Conservation (phyloP, 768 basidiomycete species). For the Suillus discolor region DNA sequence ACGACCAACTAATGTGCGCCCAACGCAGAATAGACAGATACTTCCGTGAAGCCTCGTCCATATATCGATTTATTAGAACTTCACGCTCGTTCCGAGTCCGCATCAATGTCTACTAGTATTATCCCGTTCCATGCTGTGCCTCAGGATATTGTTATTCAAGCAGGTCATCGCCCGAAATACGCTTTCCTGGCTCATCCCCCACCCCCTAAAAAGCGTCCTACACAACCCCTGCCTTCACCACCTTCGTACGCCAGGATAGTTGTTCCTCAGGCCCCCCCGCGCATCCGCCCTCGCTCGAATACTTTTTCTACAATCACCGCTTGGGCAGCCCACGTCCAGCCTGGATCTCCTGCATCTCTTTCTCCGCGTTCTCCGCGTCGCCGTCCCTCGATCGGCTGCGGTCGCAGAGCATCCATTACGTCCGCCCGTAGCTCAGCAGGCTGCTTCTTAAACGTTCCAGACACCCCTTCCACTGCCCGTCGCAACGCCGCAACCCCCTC, state of each 20-base stretch:
- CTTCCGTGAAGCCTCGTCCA: neutral
- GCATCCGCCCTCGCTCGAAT: slow-evolving; percentile 39
- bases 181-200: slow-evolving; percentile 46
- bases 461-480: slow-evolving; percentile 41
- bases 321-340: slow-evolving; percentile 70
- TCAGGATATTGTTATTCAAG: slow-evolving; percentile 19
- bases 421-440: slow-evolving; percentile 43
- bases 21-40: slow-evolving; percentile 13
- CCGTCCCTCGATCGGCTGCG: slow-evolving; percentile 33
- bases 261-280: slow-evolving; percentile 20
- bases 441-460: slow-evolving; percentile 46
- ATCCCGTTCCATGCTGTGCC: slow-evolving; percentile 12
- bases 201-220: slow-evolving; percentile 38
- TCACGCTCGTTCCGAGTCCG: slow-evolving; percentile 1
- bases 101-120: slow-evolving; percentile 10
- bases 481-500: slow-evolving; percentile 41
- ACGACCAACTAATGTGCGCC: slow-evolving; percentile 6
- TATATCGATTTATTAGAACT: slow-evolving; percentile 5
- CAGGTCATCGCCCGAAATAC: slow-evolving; percentile 28
- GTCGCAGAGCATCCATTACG: slow-evolving; percentile 38
- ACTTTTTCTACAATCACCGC: slow-evolving; percentile 52
- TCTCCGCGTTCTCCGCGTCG: slow-evolving; percentile 43
- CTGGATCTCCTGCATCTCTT: slow-evolving; percentile 60
- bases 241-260: slow-evolving; percentile 5
- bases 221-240: slow-evolving; percentile 31